These are phyloP conservation scores for Tricholoma furcatifolium DNA, from an alignment of 768 basidiomycete genomes.

Conservation along the genomic window DNA sequence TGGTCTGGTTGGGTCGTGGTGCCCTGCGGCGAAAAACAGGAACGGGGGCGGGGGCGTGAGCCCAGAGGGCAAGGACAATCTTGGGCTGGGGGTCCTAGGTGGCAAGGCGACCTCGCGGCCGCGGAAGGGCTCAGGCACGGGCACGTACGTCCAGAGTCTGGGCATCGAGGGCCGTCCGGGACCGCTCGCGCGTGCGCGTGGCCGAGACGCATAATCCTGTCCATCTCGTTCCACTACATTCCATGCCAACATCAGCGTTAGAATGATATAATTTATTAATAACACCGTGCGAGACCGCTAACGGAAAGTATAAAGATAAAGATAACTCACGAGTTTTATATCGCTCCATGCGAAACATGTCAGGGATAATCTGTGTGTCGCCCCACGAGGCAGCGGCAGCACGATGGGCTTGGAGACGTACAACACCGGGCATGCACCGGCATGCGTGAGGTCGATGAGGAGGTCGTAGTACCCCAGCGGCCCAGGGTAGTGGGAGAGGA, in stretches of 20 bases:
- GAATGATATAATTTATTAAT: not conserved
- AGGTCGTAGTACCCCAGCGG: constrained; percentile 66
- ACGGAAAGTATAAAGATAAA: not conserved
- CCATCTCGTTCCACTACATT: constrained; percentile 73
- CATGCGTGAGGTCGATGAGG: constrained; percentile 73
- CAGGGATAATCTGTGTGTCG: constrained; percentile 55
- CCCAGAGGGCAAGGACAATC: constrained; percentile 68
- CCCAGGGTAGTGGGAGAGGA: constrained; percentile 1
- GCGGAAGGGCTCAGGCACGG: constrained; percentile 13
- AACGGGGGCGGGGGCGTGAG: constrained; percentile 53
- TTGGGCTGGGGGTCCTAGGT: constrained; percentile 29
- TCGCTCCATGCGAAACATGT: constrained; percentile 86
- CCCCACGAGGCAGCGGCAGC: constrained; percentile 33
- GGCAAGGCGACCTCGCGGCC: too few relatives aligned
- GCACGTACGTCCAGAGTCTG: constrained; percentile 49
- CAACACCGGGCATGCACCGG: constrained; percentile 65
- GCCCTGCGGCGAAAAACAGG: constrained; percentile 41
- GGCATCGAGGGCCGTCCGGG: constrained; percentile 66
- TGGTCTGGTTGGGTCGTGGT: constrained; percentile 73
- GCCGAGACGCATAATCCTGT: constrained; percentile 63
- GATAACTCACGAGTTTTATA: constrained; percentile 57
- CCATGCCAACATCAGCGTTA: not conserved
- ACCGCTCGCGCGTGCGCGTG: constrained; percentile 32
- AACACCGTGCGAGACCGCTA: not conserved
- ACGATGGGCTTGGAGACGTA: constrained; percentile 54